These are phyloP conservation scores for Lithospermum erythrorhizon DNA, from an alignment of 257 asterid species.

Conservation along the genomic window DNA sequence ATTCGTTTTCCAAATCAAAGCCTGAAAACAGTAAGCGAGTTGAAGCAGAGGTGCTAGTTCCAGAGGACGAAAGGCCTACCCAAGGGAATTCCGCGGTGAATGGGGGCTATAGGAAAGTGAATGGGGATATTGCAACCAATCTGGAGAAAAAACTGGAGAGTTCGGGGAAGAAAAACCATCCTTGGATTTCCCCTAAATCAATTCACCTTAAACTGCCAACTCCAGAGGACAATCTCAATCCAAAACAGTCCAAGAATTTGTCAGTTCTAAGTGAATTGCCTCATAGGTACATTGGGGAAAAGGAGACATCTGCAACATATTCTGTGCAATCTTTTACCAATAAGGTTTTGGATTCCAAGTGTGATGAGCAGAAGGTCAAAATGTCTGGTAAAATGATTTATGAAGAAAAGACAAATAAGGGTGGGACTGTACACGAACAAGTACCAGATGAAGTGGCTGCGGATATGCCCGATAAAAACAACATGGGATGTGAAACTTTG, in stretches of 20 bases:
- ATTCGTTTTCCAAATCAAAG: constrained; percentile 34
- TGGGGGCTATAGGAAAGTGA: constrained; percentile 13
- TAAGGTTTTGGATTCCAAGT: constrained; percentile 20
- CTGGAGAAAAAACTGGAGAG: constrained; percentile 25
- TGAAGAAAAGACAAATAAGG: constrained; percentile 25
- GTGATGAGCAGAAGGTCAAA: constrained; percentile 17
- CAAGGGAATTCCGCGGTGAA: constrained; percentile 22
- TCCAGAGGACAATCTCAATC: constrained; percentile 28
- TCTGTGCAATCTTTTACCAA: constrained; percentile 26
- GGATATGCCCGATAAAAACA: constrained; percentile 31
- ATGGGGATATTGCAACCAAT: constrained; percentile 15
- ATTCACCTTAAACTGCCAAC: constrained; percentile 24
- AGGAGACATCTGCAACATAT: constrained; percentile 34
- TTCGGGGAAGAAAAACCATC: constrained; percentile 33
- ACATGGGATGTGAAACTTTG: constrained; percentile 44
- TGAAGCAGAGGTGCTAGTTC: constrained; percentile 17
- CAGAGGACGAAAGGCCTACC: constrained; percentile 23
- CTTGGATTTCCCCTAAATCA: constrained; percentile 53
- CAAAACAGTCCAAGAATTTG: constrained; percentile 29
- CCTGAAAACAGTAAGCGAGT: constrained; percentile 19
- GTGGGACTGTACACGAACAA: constrained; percentile 25
- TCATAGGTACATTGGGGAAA: constrained; percentile 24
- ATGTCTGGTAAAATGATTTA: constrained; percentile 9
- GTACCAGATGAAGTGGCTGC: constrained; percentile 22
- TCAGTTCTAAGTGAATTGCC: constrained; percentile 18